A percentile compares a stretch with the other conserved stretches of the same genome.
Conservation (phyloP, 2,329 filamentous ascomycete genomes). For the Scytalidium lignicola region DNA sequence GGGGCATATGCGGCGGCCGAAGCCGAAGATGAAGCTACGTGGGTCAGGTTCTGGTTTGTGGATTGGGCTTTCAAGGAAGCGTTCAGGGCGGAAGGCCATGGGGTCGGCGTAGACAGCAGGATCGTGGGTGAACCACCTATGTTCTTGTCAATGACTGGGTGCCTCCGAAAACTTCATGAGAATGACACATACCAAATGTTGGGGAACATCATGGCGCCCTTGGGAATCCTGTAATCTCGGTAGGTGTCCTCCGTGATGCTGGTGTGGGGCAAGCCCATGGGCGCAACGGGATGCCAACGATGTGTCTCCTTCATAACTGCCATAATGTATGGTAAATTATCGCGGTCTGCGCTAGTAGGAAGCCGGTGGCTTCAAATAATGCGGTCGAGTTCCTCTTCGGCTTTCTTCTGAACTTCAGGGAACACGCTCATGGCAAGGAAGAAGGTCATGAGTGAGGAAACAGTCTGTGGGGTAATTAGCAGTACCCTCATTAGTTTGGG, state of each 20-base stretch:
- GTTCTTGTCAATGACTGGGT: constrained; percentile 1
- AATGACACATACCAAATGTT: constrained; percentile 10
- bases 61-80: constrained; percentile 10
- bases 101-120: constrained; percentile 33
- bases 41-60: constrained; percentile 34
- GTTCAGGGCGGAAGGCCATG: constrained; percentile 35
- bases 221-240: constrained; percentile 49
- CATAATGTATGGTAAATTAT: constrained; percentile 36
- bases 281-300: constrained; percentile 38
- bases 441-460: constrained; percentile 31
- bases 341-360: constrained; percentile 38
- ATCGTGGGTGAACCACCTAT: constrained; percentile 20
- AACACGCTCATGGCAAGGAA: constrained; percentile 37
- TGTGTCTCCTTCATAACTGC: constrained; percentile 39
- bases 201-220: constrained; percentile 34
- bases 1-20: constrained; percentile 15
- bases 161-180: not conserved
- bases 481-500: constrained; percentile 33
- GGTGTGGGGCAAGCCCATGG: constrained; percentile 47
- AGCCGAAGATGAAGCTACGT: constrained; percentile 4
- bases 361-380: constrained; percentile 40
- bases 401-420: constrained; percentile 40
- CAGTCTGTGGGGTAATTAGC: constrained; percentile 30
- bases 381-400: constrained; percentile 39
- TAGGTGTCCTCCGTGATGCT: constrained; percentile 49